Base-by-base conservation (phyloP, 257 asterid species). In the Solanum neorickii region DNA sequence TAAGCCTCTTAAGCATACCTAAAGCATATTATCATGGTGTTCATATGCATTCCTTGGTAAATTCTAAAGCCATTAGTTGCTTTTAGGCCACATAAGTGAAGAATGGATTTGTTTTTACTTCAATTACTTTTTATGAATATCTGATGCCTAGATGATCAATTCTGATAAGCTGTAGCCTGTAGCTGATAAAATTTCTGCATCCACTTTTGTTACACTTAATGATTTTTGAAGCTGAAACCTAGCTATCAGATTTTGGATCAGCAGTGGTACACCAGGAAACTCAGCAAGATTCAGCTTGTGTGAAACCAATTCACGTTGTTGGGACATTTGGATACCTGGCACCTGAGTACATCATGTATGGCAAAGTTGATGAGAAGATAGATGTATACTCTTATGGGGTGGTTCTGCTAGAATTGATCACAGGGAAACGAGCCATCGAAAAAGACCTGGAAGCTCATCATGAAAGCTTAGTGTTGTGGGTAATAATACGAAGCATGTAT, bases 311-410 rank as follows among this genome's bases (percentile, higher is more conserved):
- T 85, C 91, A 92, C 76, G 93, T 90, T 37, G 91, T 89, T 65
- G 96, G 92, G 86, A 93, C 94, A 27, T 92, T 90, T 66, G 97
- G 98, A 87, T 93, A 94, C 93, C 88, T 94, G 89, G 99, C 98
- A 18, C 99, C 99, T 2, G 99, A 96, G 90, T 96, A 95, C 89
- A 86, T 93, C 90, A 92, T 92, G 98, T 94, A 92, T 75, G 99
- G 98, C 29, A 93, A 93, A 91, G 95, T 96, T 87, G 98, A 96
- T 86, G 98, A 94, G 92, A 96, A 95, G 93, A 90, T 93, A 80
- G 99, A 96, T 87, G 98, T 95, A 82, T 96, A 94, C 86, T 94
- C 98, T 20, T 96, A 90, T 80, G 99, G 99, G 52, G 97, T 94
- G 68, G 93, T 95, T 87, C 93, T 96, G 49, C 84, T 96, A 90